Evolutionary conservation across 2,329 filamentous ascomycete genomes (phyloP), one percentile per base, ranked within the genome.

Genomic region (Hymenoscyphus infarciens): DNA sequence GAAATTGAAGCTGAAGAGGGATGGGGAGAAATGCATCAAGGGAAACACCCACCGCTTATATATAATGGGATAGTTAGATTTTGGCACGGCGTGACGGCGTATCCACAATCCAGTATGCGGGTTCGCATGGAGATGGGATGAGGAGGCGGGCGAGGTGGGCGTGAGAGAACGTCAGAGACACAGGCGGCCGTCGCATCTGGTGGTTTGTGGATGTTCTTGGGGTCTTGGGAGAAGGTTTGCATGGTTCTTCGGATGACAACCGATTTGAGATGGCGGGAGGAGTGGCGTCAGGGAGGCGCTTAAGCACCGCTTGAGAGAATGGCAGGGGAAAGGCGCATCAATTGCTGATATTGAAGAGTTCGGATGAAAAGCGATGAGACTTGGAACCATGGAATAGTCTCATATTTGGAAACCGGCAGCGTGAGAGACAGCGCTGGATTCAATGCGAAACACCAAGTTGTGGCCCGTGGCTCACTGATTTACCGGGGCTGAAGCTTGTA

Each of bases 1-100:
- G 38, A 59, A 13, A 10, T 2, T 22, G 39, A 59, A 59, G 57
- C 22, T 49, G 27, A 52, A 52, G 39, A 52, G 15, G 38, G 45
- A 59, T 59, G 57, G 11, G 11, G 25, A 22, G 45, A 53, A 59
- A 49, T 4, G 45, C 22, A 52, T 13, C 10, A 25, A 52, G 3
- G 45, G 45, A 52, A 52, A 52, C 45, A 52, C 19, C 5, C 19
- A 1, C 4, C 45, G 19, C 25, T 25, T 25, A 52, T 52, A 52
- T 52, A 52, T 52, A 22, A 25, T 52, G 19, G 10, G 11, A 22
- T 49, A 52, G 19, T 45, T 7, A 10, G 39, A 45, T 45, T 27
- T 19, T 45, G 16, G 5, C 39, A 45, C n/a, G 2, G 19, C 42
- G 42, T 22, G 5, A 49, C 42, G 2, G 13, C 10, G 22, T 25